Percentiles rank a stretch among this genome's conserved stretches.
phyloP scores from a whole-genome alignment of 2,329 filamentous ascomycete species.

The Cytospora mali region DNA sequence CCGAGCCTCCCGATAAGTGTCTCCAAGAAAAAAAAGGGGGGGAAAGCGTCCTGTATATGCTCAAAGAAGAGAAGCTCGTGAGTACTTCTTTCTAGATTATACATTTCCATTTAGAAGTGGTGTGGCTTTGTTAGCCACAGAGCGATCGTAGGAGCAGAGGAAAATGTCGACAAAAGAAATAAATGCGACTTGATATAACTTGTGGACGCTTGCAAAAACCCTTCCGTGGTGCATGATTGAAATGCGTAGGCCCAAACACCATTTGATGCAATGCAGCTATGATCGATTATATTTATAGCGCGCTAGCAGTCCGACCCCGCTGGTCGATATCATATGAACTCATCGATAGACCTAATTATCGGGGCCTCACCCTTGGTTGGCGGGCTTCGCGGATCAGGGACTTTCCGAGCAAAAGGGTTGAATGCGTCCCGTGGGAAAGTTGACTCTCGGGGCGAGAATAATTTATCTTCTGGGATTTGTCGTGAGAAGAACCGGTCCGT shows the following conservation, averaged over 20 bases:
- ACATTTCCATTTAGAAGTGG: constrained; percentile 40
- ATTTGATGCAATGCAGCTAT: constrained; percentile 18
- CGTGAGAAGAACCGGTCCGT: constrained; percentile 50
- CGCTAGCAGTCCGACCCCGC: neutral
- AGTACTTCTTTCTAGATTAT: constrained; percentile 35
- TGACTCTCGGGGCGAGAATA: constrained; percentile 50
- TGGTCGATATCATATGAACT: constrained; percentile 61
- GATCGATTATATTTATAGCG: constrained; percentile 14
- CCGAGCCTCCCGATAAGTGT: constrained; percentile 11
- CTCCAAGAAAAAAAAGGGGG: neutral
- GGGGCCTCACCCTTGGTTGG: constrained; percentile 74
- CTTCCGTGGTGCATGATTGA: constrained; percentile 1
- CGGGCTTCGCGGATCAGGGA: constrained; percentile 72
- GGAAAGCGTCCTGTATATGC: constrained; percentile 13
- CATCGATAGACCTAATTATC: constrained; percentile 77
- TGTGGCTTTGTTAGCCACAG: constrained; percentile 18
- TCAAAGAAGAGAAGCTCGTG: constrained; percentile 21
- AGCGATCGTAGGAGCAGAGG: constrained; percentile 21
- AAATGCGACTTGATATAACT: constrained; percentile 22
- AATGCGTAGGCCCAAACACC: constrained; percentile 16
- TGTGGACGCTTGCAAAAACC: constrained; percentile 21
- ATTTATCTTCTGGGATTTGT: constrained; percentile 7
- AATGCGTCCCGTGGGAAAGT: constrained; percentile 59
- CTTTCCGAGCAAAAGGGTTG: constrained; percentile 53
- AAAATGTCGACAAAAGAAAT: constrained; percentile 25